Conservation (phyloP, 2,329 filamentous ascomycete species). For the Exophiala xenobiotica region DNA sequence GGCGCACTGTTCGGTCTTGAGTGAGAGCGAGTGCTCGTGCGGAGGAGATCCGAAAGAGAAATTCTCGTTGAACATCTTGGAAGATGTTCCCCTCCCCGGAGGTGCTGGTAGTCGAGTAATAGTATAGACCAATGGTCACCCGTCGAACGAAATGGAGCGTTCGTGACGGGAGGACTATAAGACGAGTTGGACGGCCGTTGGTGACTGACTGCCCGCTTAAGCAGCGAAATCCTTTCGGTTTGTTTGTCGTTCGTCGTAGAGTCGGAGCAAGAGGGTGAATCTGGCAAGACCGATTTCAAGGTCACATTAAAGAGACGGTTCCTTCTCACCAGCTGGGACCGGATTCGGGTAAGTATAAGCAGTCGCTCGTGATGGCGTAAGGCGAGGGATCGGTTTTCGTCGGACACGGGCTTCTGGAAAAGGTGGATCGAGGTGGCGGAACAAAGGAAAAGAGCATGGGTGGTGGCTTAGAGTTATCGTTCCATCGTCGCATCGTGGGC, state of each 20-base stretch:
- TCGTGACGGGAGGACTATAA: no score
- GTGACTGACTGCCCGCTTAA: no score
- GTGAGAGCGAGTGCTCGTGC: slow-evolving; percentile 4
- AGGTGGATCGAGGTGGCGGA: slow-evolving; percentile 14
- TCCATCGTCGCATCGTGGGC: slow-evolving; percentile 16
- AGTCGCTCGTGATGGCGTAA: slow-evolving; percentile 11
- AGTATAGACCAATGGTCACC: no score
- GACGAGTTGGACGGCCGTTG: no score
- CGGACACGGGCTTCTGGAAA: slow-evolving; percentile 12
- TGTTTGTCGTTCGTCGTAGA: no score
- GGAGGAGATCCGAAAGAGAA: slow-evolving; percentile 30
- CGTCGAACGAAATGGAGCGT: no score
- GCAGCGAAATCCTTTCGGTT: no score
- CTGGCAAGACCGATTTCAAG: background rate
- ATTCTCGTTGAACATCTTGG: slow-evolving; percentile 31
- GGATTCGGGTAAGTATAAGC: slow-evolving; percentile 9
- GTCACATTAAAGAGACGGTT: background rate
- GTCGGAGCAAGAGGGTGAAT: background rate
- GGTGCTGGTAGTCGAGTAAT: no score
- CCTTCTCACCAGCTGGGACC: background rate
- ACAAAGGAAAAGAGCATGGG: slow-evolving; percentile 6
- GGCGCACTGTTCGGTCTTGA: slow-evolving; percentile 19
- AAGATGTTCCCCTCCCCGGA: background rate
- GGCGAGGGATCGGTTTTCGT: background rate
- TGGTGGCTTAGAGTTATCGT: slow-evolving; percentile 17